A percentile compares a stretch with the other conserved stretches of the same genome.
These are phyloP conservation scores for Cucurbita moschata DNA, from an alignment of 306 rosid species.

Conservation along the genomic window DNA sequence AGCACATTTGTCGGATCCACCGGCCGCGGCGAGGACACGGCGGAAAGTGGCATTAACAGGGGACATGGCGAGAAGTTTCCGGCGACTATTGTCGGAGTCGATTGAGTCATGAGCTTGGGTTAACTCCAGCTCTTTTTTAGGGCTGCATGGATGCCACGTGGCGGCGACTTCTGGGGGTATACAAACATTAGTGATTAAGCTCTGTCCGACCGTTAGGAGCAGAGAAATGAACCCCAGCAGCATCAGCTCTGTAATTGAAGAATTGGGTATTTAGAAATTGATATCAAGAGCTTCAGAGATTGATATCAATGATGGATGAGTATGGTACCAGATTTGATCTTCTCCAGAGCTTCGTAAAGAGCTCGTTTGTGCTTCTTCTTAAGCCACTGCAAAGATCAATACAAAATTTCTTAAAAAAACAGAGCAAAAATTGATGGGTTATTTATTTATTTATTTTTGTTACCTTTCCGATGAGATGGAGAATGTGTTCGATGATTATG, in stretches of 20 bases:
- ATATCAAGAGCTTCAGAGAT: too few species aligned
- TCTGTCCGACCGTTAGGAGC: slow-evolving; percentile 63
- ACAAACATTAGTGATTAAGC: slow-evolving; percentile 45
- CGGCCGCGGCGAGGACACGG: slow-evolving; percentile 38
- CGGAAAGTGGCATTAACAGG: slow-evolving; percentile 10
- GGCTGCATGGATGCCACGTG: slow-evolving; percentile 66
- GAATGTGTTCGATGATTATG: slow-evolving; percentile 57
- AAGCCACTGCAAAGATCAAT: slow-evolving; percentile 38
- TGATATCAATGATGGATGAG: too few species aligned
- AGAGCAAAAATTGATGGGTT: too few species aligned
- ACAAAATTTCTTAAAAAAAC: too few species aligned
- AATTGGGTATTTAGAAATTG: too few species aligned
- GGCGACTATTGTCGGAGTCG: not conserved
- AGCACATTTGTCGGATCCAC: slow-evolving; percentile 38
- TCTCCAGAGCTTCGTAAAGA: slow-evolving; percentile 47
- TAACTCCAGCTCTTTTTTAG: not conserved
- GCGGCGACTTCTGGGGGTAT: slow-evolving; percentile 34
- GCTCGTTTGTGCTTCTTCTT: slow-evolving; percentile 71
- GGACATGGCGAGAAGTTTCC: slow-evolving; percentile 26
- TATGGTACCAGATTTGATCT: slow-evolving; percentile 38
- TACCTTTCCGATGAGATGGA: slow-evolving; percentile 65
- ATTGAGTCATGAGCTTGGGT: not conserved
- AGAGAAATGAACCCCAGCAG: slow-evolving; percentile 72
- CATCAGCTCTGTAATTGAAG: slow-evolving; percentile 51
- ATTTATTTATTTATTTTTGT: too few species aligned